Evolutionary conservation across 2,329 filamentous ascomycete genomes (phyloP).

Genomic region (Diaporthe caulivora): DNA sequence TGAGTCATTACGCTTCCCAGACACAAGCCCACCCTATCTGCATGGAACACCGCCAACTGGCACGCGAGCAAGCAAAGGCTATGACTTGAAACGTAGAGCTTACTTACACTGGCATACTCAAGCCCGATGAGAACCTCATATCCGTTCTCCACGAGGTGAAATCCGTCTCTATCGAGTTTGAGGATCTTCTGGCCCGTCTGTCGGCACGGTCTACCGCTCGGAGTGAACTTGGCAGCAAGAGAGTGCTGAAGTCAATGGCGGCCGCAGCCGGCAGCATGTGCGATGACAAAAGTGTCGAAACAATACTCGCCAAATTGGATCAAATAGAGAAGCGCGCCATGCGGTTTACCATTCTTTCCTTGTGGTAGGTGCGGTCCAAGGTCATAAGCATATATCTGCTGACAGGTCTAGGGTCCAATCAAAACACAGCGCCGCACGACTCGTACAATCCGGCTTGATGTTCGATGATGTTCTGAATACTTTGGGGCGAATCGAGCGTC

Average conservation of each 20-base stretch:
- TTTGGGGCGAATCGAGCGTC: no score
- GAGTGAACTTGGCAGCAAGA: neutral
- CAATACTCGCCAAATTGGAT: neutral
- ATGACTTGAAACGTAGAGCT: neutral
- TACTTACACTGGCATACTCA: no score
- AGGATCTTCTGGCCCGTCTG: neutral
- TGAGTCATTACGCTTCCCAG: neutral
- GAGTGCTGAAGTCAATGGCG: neutral
- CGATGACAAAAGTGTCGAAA: neutral
- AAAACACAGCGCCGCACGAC: no score
- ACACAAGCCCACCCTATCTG: neutral
- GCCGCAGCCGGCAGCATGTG: neutral
- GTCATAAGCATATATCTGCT: no score
- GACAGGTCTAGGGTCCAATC: no score
- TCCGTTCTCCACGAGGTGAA: neutral
- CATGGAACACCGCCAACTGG: no score
- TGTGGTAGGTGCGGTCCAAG: no score
- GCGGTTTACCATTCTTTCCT: no score
- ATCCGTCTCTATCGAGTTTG: neutral
- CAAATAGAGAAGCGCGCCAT: no score
- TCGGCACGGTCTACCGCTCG: neutral
- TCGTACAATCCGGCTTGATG: no score
- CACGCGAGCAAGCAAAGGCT: neutral
- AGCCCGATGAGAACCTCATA: neutral
- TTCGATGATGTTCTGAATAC: no score